phyloP scores from a whole-genome alignment of 441 rosid species.

The Bocquillonia castaneifolia region DNA sequence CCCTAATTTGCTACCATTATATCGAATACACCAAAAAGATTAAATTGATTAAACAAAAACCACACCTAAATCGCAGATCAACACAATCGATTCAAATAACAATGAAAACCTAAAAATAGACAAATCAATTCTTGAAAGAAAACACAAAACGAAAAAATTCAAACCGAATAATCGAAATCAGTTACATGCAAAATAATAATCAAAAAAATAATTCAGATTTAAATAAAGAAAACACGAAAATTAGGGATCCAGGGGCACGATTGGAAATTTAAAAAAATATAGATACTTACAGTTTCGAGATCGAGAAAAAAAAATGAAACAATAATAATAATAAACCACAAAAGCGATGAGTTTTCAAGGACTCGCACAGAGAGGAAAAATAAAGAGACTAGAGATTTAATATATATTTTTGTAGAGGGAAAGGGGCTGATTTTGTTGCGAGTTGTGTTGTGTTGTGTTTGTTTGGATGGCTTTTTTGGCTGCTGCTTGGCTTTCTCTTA shows the following conservation, averaged over 20 bases:
- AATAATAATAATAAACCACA: conserved; percentile 1
- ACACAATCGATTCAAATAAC: background rate
- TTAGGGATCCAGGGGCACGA: conserved; percentile 31
- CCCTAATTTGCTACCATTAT: background rate
- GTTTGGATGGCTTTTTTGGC: conserved; percentile 24
- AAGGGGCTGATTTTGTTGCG: background rate
- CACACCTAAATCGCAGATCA: conserved; percentile 9
- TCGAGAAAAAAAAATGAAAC: conserved; percentile 34
- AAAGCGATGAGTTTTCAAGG: too few relatives aligned
- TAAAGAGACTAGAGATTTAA: conserved; percentile 9
- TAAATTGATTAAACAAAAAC: background rate
- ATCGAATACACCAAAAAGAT: background rate
- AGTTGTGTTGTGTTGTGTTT: conserved; percentile 2
- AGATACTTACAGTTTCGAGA: conserved; percentile 27
- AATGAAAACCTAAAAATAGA: too few relatives aligned
- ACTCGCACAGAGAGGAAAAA: conserved; percentile 29
- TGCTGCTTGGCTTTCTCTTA: conserved; percentile 27
- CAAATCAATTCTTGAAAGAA: background rate
- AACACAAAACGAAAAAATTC: background rate
- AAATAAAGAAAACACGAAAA: background rate
- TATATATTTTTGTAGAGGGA: conserved; percentile 16
- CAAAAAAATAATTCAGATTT: background rate
- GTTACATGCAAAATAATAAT: conserved; percentile 19
- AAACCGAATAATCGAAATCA: conserved; percentile 15
- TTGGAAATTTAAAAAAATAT: conserved; percentile 6